Evolutionary conservation across 208 protist species (phyloP).

Genomic region (Trypanosomatidae sp.): DNA sequence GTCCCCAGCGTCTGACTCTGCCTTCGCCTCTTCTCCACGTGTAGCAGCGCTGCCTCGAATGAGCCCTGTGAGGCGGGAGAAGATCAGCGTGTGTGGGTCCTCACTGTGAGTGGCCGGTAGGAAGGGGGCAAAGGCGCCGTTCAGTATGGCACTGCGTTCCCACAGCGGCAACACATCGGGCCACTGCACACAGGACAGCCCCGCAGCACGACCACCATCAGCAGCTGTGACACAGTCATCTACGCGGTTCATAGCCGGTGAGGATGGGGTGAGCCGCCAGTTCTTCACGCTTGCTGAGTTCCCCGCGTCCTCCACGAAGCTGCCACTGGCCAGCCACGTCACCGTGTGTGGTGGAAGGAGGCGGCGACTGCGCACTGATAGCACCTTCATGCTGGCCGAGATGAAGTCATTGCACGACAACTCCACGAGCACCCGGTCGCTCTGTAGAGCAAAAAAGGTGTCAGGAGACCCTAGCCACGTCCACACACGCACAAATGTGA

Average conservation of each 20-base stretch:
- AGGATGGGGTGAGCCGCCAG: conserved; percentile 11
- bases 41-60: not conserved
- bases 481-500: conserved; percentile 31
- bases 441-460: conserved; percentile 36
- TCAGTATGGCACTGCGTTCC: conserved; percentile 10
- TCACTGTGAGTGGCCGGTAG: conserved; percentile 17
- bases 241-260: not conserved
- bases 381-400: conserved; percentile 29
- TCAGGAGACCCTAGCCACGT: conserved; percentile 46
- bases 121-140: conserved; percentile 12
- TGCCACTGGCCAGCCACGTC: not conserved
- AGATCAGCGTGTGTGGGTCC: conserved; percentile 24
- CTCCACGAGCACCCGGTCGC: conserved; percentile 33
- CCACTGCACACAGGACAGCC: conserved; percentile 11
- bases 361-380: conserved; percentile 33
- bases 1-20: not conserved
- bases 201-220: not conserved
- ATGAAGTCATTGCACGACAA: conserved; percentile 37
- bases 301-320: not conserved
- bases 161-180: conserved; percentile 26
- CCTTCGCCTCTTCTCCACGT: not conserved
- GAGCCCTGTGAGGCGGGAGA: conserved; percentile 32
- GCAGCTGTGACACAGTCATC: not conserved
- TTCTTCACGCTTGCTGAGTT: not conserved
- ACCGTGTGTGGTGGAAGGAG: conserved; percentile 19